Conservation (phyloP, 2,329 filamentous ascomycete genomes). For the Sphaerostilbella broomeana region DNA sequence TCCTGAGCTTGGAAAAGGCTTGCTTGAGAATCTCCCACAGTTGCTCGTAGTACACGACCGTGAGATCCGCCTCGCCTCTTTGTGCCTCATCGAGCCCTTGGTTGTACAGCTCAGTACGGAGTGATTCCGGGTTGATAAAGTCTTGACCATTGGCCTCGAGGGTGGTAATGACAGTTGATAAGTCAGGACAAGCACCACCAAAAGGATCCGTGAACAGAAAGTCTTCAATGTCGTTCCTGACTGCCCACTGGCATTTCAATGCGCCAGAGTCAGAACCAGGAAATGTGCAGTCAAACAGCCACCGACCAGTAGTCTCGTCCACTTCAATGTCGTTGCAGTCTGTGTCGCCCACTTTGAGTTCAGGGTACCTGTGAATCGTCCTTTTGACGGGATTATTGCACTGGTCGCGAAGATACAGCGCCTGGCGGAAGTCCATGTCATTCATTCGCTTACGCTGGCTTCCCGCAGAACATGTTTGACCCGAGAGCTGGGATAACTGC, state of each 20-base stretch:
- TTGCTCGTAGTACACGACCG: conserved; percentile 23
- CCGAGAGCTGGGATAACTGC: conserved; percentile 27
- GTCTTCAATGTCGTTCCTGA: conserved; percentile 27
- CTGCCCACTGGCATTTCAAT: conserved; percentile 25
- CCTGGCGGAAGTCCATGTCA: conserved; percentile 26
- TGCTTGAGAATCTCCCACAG: conserved; percentile 28
- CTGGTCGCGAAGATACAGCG: conserved; percentile 29
- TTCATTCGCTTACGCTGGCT: conserved; percentile 18
- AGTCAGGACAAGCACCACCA: conserved; percentile 28
- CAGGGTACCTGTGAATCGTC: conserved; percentile 23
- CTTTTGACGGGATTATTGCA: conserved; percentile 26
- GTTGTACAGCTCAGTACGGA: conserved; percentile 23
- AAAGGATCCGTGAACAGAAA: conserved; percentile 31
- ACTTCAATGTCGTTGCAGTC: conserved; percentile 25
- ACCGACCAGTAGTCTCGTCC: conserved; percentile 23
- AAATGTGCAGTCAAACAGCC: conserved; percentile 32
- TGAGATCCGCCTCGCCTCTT: conserved; percentile 20
- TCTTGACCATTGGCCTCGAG: conserved; percentile 24
- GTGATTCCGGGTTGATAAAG: conserved; percentile 21
- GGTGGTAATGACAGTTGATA: conserved; percentile 29
- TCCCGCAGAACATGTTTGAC: conserved; percentile 24
- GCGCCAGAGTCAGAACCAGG: conserved; percentile 26
- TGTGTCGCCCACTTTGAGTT: conserved; percentile 27
- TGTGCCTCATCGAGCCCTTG: conserved; percentile 18
- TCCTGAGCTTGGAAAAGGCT: conserved; percentile 22